Percentiles rank a stretch among this genome's conserved stretches.
Conservation (phyloP, 176 grass and related monocot genomes). For the Carex kokanica region DNA sequence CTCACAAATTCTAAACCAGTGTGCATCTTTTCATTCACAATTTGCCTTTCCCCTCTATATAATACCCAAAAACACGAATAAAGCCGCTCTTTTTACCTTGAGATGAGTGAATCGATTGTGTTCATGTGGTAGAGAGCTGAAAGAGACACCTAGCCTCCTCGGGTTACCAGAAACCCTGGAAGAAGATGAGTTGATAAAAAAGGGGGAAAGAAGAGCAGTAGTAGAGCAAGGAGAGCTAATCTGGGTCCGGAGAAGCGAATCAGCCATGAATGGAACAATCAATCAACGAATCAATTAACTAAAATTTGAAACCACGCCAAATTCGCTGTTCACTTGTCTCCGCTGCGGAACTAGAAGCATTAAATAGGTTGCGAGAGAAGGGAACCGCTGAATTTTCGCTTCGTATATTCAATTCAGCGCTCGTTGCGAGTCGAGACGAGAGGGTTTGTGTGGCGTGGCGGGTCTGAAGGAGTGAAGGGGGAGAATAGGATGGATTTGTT, state of each 20-base stretch:
- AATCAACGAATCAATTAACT: background rate
- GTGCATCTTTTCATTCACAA: background rate
- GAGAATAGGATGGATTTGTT: background rate
- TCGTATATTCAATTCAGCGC: background rate
- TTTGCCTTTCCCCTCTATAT: background rate
- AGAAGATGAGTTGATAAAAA: background rate
- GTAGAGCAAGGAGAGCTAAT: constrained; percentile 22
- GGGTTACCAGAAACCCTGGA: constrained; percentile 13
- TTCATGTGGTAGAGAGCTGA: constrained; percentile 15
- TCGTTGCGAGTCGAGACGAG: background rate
- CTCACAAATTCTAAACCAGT: background rate
- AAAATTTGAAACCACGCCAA: background rate
- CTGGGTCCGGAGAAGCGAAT: constrained; percentile 37
- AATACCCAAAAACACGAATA: background rate
- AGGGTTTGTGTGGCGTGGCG: constrained; percentile 15
- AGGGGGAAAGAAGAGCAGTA: constrained; percentile 23
- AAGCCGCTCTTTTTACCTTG: constrained; percentile 28
- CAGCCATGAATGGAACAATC: constrained; percentile 39
- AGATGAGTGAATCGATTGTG: constrained; percentile 24
- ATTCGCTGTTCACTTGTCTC: background rate
- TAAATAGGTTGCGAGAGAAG: background rate
- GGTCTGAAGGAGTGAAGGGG: no score
- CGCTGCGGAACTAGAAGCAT: background rate
- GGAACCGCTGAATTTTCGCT: constrained; percentile 14
- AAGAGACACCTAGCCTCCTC: background rate